Evolutionary conservation across 768 basidiomycete genomes (phyloP).

Genomic region (Chiua virens): DNA sequence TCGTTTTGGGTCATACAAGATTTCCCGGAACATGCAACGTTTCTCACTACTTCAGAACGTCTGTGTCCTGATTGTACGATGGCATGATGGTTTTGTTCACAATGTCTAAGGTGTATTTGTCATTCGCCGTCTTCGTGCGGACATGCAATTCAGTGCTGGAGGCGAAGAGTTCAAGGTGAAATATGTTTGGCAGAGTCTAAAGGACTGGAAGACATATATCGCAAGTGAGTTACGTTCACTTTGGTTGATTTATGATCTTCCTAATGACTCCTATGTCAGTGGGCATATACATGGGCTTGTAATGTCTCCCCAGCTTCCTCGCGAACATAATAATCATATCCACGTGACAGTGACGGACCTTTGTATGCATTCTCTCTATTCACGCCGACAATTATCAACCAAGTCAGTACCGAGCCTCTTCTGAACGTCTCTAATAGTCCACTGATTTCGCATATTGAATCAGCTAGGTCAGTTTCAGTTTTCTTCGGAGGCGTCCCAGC

Average conservation of each 20-base stretch:
- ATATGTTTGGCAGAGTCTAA: constrained; percentile 60
- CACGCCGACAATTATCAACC: constrained; percentile 44
- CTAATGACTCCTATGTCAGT: constrained; percentile 40
- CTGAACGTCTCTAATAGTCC: background rate
- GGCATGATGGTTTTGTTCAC: background rate
- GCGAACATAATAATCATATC: constrained; percentile 1
- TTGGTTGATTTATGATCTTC: constrained; percentile 3
- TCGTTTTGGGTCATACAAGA: constrained; percentile 78
- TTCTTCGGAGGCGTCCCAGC: background rate
- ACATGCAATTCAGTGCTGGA: constrained; percentile 64
- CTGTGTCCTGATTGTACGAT: constrained; percentile 14
- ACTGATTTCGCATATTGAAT: background rate
- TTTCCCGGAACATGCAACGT: constrained; percentile 74
- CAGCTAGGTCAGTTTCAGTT: constrained; percentile 20
- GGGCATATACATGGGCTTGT: constrained; percentile 75
- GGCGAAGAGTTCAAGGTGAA: constrained; percentile 53
- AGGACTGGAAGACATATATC: constrained; percentile 74
- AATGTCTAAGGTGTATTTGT: constrained; percentile 52
- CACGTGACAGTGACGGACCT: constrained; percentile 43
- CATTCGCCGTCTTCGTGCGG: constrained; percentile 61
- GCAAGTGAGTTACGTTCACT: constrained; percentile 46
- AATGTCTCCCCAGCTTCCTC: constrained; percentile 18
- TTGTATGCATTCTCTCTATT: constrained; percentile 56
- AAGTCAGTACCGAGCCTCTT: constrained; percentile 40
- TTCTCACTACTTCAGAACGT: constrained; percentile 66